Percentiles rank a stretch among this genome's conserved stretches.
Evolutionary conservation across 1,284 basidiomycete genomes (phyloP).

Genomic region (Microbotryum intermedium): DNA sequence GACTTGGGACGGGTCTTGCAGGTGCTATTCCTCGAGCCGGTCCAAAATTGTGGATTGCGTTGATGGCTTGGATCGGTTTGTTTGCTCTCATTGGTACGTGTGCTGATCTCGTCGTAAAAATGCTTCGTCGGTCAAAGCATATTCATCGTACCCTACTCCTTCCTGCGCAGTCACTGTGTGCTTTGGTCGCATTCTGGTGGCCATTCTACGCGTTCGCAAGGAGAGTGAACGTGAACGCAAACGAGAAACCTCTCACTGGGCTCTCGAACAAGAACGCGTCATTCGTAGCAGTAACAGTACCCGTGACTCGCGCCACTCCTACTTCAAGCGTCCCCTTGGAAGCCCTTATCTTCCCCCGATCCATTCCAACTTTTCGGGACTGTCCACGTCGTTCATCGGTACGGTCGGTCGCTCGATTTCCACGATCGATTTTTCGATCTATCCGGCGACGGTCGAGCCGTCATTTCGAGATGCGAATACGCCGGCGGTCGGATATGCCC

Average conservation of each 20-base stretch:
- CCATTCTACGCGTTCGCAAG: conserved; percentile 24
- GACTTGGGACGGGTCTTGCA: conserved; percentile 13
- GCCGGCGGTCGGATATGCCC: neutral
- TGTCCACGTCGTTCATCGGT: conserved; percentile 16
- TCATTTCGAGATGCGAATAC: neutral
- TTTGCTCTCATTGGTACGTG: conserved; percentile 6
- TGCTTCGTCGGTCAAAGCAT: no score
- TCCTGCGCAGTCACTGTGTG: conserved; percentile 9
- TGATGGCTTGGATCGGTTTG: conserved; percentile 11
- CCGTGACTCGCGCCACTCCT: no score
- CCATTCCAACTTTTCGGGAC: conserved; percentile 16
- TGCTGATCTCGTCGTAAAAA: no score
- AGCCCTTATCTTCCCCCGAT: conserved; percentile 2
- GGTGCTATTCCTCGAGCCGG: neutral
- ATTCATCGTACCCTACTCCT: no score
- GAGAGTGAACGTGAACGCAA: conserved; percentile 1
- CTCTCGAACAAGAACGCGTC: conserved; percentile 4
- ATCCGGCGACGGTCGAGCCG: neutral
- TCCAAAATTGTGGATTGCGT: conserved; percentile 9
- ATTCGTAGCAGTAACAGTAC: neutral
- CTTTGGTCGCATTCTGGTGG: conserved; percentile 25
- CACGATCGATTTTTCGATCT: neutral
- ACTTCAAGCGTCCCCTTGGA: neutral
- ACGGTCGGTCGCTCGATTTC: conserved; percentile 10
- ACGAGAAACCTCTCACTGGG: neutral